Conservation (phyloP, 768 basidiomycete species). For the Mycena vulgaris region DNA sequence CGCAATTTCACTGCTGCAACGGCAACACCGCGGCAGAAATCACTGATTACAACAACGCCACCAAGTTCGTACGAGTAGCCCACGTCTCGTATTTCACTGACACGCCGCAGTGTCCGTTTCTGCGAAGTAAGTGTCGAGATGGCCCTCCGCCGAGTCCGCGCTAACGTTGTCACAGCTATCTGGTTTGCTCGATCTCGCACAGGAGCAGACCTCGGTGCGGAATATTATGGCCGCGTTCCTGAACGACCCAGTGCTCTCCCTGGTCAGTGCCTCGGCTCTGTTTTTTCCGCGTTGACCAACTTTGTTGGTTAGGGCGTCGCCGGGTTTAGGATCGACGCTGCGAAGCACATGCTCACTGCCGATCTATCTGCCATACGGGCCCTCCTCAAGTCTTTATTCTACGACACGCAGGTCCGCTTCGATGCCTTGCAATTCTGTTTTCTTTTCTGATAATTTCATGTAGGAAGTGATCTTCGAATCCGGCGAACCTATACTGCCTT, state of each 20-base stretch:
- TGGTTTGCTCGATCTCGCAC: constrained; percentile 26
- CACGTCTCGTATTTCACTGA: no score
- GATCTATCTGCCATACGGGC: neutral
- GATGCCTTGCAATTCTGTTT: neutral
- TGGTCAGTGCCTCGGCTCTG: neutral
- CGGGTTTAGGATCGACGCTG: constrained; percentile 32
- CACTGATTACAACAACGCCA: constrained; percentile 17
- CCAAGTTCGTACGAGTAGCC: constrained; percentile 29
- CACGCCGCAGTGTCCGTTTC: constrained; percentile 23
- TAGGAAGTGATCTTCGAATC: constrained; percentile 40
- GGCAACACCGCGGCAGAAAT: constrained; percentile 29
- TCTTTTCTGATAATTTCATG: constrained; percentile 11
- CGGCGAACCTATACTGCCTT: constrained; percentile 33
- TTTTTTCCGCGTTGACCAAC: no score
- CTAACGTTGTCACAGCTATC: neutral
- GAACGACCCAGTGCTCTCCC: constrained; percentile 30
- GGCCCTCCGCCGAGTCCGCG: no score
- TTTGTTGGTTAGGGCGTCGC: constrained; percentile 23
- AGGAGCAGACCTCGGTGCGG: constrained; percentile 15
- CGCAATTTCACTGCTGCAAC: constrained; percentile 30
- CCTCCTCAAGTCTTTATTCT: constrained; percentile 5
- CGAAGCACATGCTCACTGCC: constrained; percentile 25
- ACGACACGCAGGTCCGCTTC: constrained; percentile 9
- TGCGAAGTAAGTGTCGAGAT: constrained; percentile 21
- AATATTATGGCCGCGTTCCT: constrained; percentile 20